Base-by-base conservation (phyloP, 495 filamentous ascomycete species). In the Xylaria cubensis region DNA sequence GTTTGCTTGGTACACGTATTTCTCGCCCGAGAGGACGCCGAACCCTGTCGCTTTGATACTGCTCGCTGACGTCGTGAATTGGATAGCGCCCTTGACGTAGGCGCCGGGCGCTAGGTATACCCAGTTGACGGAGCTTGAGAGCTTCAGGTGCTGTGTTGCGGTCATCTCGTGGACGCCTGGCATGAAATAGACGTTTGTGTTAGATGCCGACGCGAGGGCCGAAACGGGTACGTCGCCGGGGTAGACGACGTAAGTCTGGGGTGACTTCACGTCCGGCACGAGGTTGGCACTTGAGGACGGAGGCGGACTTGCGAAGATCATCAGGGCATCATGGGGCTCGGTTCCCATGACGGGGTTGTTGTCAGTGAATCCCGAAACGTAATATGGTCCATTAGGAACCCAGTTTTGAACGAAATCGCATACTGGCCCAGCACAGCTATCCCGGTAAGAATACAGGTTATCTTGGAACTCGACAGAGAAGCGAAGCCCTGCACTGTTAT, bases 241-340 rank as follows among this genome's bases (percentile, higher is more conserved):
- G n/a, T 63, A 63, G n/a, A 63, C 59, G 12, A 63, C 36, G 36
- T 42, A 63, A 1, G 34, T 63, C 5, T 42, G n/a, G 3, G 59
- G 59, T 9, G 59, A n/a, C 19, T 39, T 29, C n/a, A 44, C 39
- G n/a, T 41, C 8, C 4, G 59, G 59, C 39, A 63, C 59, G 3
- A 63, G 59, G n/a, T 17, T 21, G 12, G 59, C 59, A 24, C 0
- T 63, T 5, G 36, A 42, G 10, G 36, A 21, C 0, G 59, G 59
- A 32, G 34, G 36, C n/a, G 59, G 59, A 44, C 59, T 63, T 24
- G 59, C 59, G 59, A 63, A 63, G 59, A 63, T 42, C 36, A 63
- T n/a, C n/a, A 63, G 19, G 7, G 36, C 59, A 9, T 63, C 36
- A 5, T 63, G 36, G 0, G 59, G 59, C n/a, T 63, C 36, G 24